A percentile compares a stretch with the other conserved stretches of the same genome.
Evolutionary conservation across 768 basidiomycete genomes (phyloP).

Genomic region (Saitozyma sp.): DNA sequence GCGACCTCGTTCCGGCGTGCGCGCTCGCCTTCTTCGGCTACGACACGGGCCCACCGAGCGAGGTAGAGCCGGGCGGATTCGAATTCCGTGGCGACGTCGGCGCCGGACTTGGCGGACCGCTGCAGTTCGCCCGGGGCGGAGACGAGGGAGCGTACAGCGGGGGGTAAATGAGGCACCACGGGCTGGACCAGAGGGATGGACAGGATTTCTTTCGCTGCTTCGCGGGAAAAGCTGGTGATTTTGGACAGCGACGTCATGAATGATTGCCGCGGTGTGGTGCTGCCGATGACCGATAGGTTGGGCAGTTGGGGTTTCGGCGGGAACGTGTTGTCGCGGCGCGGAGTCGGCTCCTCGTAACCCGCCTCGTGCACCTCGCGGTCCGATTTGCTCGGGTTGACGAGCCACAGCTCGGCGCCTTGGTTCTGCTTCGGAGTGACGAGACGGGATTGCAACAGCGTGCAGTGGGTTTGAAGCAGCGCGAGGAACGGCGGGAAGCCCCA

Average conservation of each 20-base stretch:
- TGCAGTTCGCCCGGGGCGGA: conserved; percentile 77
- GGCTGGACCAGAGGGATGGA: conserved; percentile 95
- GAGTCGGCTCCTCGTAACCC: conserved; percentile 32
- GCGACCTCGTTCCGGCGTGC: conserved; percentile 72
- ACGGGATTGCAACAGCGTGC: conserved; percentile 78
- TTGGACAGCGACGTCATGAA: conserved; percentile 92
- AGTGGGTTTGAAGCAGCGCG: conserved; percentile 70
- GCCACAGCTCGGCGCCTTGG: conserved; percentile 73
- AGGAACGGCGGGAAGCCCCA: conserved; percentile 91
- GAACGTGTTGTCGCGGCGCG: background rate
- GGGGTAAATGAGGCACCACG: conserved; percentile 91
- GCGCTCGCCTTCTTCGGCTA: conserved; percentile 96
- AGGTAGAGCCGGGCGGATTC: conserved; percentile 95
- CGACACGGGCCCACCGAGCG: conserved; percentile 88
- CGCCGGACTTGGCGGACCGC: conserved; percentile 59
- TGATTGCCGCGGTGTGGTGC: conserved; percentile 50
- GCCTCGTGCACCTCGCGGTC: conserved; percentile 89
- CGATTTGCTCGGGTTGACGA: conserved; percentile 87
- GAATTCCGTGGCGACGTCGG: conserved; percentile 76
- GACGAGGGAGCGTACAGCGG: conserved; percentile 86
- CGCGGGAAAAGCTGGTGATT: conserved; percentile 86
- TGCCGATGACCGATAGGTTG: conserved; percentile 17
- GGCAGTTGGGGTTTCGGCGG: conserved; percentile 43
- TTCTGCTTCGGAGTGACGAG: conserved; percentile 52
- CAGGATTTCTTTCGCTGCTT: conserved; percentile 90